These are phyloP conservation scores for Rhizopogon parksii DNA, from an alignment of 1,284 basidiomycete genomes.

Conservation along the genomic window DNA sequence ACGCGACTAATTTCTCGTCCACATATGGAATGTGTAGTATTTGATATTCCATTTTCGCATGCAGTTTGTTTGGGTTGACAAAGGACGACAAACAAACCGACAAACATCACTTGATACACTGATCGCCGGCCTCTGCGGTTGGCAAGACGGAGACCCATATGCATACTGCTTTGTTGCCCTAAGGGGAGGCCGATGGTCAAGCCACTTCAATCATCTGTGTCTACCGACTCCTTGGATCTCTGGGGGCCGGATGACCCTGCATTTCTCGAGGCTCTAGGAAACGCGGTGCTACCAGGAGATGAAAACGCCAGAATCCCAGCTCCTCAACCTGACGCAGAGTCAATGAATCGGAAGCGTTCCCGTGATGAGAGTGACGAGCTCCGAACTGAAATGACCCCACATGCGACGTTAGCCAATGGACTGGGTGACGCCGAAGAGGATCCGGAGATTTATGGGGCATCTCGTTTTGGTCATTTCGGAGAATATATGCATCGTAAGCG, in stretches of 20 bases:
- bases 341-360: constrained; percentile 1
- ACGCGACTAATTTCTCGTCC: not conserved
- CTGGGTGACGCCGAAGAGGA: constrained; percentile 12
- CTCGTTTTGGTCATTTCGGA: constrained; percentile 76
- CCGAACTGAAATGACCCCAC: not conserved
- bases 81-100: constrained; percentile 1
- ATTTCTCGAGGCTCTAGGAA: constrained; percentile 45
- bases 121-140: not conserved
- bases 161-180: not conserved
- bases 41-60: not conserved
- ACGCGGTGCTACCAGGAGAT: constrained; percentile 45
- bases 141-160: not conserved
- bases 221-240: constrained; percentile 46
- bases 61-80: constrained; percentile 6
- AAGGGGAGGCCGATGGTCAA: not conserved
- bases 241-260: constrained; percentile 50
- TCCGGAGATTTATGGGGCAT: constrained; percentile 61
- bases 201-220: constrained; percentile 3
- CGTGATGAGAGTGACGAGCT: constrained; percentile 1
- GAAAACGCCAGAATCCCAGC: not conserved
- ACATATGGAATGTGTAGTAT: not conserved
- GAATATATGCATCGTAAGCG: constrained; percentile 90
- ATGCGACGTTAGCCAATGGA: not conserved
- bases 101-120: not conserved
- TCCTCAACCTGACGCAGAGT: not conserved